Evolutionary conservation across 768 basidiomycete species (phyloP), one percentile per base, ranked within the genome.

Genomic region (Termitomyces sp.): DNA sequence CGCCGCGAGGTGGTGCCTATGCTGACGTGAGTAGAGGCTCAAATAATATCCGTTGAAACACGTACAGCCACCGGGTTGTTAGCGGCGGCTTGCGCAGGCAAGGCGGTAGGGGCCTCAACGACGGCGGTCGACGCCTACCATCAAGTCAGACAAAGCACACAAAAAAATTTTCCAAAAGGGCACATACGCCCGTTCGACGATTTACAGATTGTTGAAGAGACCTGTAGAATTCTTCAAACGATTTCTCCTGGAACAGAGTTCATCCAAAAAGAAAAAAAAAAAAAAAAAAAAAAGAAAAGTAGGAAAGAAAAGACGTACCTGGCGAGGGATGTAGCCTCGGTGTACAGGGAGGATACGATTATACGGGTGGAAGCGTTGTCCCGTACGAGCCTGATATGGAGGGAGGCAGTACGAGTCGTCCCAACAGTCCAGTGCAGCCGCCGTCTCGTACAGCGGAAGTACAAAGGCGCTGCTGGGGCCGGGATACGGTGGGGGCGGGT

Each of bases 361-460:
- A n/a, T 64, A 64, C 0, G 63, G 58, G 17, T 62, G 59, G 19
- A 21, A 62, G 1, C 61, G 56, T 15, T 49, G 37, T 1, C 55
- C 54, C 3, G 58, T 53, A 11, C 63, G 56, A 9, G 42, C 37
- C 19, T 53, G 53, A 15, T 64, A 64, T 0, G 58, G 41, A 1
- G 63, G 61, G 6, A 64, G 51, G 7, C 63, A 51, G 10, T 45
- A 58, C 5, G 61, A 56, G 47, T 64, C 61, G 3, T 28, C 54
- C 40, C 54, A 58, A 28, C 49, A 51, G 44, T 58, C 54, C 0
- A 40, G 7, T 4, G 23, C n/a, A 42, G 52, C 55, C 10, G 55
- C 59, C 6, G 52, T 19, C 28, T 60, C 54, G 33, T 53, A 63
- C 2, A 31, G 41, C 3, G 56, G 59, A 10, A 60, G 40, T 0